Evolutionary conservation across 192 early-diverging fungal species (phyloP).

Genomic region (Phlyctochytrium planicorne): DNA sequence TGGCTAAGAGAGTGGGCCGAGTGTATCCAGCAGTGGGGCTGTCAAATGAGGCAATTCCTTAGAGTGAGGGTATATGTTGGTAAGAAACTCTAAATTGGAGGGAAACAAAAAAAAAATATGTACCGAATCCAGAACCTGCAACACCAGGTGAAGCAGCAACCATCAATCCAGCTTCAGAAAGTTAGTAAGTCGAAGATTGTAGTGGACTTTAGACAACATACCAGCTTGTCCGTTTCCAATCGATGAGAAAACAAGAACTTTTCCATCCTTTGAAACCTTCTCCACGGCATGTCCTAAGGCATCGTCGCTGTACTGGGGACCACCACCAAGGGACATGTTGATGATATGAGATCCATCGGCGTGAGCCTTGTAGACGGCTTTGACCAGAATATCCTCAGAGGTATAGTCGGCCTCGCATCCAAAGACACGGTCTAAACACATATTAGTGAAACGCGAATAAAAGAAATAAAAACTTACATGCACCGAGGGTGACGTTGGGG

Average conservation of each 20-base stretch:
- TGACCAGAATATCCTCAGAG: constrained; percentile 72
- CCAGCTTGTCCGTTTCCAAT: constrained; percentile 60
- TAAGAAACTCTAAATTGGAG: constrained; percentile 5
- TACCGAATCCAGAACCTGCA: constrained; percentile 15
- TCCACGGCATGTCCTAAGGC: constrained; percentile 59
- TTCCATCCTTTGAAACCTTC: constrained; percentile 42
- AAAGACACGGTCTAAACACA: neutral
- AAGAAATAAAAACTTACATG: too few relatives aligned
- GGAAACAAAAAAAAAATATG: constrained; percentile 19
- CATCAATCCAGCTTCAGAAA: constrained; percentile 59
- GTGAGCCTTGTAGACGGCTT: constrained; percentile 70
- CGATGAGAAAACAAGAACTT: constrained; percentile 52
- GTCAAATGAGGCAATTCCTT: neutral
- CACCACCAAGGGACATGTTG: constrained; percentile 78
- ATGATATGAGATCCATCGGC: constrained; percentile 76
- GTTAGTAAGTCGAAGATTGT: constrained; percentile 67
- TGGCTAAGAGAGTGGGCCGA: neutral
- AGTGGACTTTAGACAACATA: neutral
- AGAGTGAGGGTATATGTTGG: constrained; percentile 17
- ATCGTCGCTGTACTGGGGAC: constrained; percentile 59
- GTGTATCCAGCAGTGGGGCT: neutral
- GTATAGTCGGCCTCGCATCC: constrained; percentile 7
- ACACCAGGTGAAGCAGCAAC: constrained; percentile 32
- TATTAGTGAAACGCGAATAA: too few relatives aligned
- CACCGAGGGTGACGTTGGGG: constrained; percentile 74